phyloP scores from a whole-genome alignment of 2,329 filamentous ascomycete species.

The Colletotrichum abscissum region DNA sequence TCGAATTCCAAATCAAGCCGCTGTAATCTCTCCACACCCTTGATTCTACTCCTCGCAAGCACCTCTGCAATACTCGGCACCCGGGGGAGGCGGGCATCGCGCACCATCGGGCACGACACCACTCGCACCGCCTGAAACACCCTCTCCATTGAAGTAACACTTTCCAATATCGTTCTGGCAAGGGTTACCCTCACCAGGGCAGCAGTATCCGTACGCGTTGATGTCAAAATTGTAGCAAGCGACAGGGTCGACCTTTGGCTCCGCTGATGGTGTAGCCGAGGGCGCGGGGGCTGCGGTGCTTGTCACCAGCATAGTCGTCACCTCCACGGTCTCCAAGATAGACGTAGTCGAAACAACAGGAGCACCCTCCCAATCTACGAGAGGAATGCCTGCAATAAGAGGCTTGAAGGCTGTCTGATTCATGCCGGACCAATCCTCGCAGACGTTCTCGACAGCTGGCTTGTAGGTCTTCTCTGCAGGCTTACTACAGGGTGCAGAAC shows the following conservation, averaged over 20 bases:
- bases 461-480: background rate
- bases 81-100: background rate
- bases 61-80: background rate
- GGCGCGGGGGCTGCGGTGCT: too few relatives aligned
- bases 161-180: background rate
- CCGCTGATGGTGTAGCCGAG: too few relatives aligned
- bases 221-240: slow-evolving; percentile 15
- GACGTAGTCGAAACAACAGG: too few relatives aligned
- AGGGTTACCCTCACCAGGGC: background rate
- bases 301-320: too few relatives aligned
- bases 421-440: slow-evolving; percentile 12
- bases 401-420: slow-evolving; percentile 2
- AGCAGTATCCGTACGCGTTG: slow-evolving; percentile 8
- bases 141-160: background rate
- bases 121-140: slow-evolving; percentile 1
- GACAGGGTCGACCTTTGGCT: background rate
- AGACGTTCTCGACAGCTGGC: background rate
- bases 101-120: background rate
- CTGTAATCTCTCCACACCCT: too few relatives aligned
- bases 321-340: too few relatives aligned
- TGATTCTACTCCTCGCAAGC: background rate
- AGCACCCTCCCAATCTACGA: background rate
- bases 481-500: background rate
- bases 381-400: background rate
- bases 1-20: too few relatives aligned